These are phyloP conservation scores for Carex arenaria DNA, from an alignment of 202 grass and related monocot genomes.

Conservation along the genomic window DNA sequence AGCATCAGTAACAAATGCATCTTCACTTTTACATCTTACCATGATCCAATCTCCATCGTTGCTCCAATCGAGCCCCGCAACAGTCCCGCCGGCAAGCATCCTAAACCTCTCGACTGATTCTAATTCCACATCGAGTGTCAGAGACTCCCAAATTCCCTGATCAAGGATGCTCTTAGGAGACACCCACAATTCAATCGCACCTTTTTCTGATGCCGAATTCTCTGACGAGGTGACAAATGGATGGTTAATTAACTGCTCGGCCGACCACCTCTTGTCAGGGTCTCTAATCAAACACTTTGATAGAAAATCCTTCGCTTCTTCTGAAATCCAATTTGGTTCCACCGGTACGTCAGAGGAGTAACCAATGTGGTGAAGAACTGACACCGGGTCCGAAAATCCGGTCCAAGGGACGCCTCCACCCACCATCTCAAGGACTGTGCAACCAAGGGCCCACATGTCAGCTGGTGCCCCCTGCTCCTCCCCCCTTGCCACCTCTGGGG, in stretches of 20 bases:
- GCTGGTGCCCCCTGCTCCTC: constrained; percentile 32
- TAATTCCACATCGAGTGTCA: neutral
- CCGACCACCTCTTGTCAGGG: constrained; percentile 43
- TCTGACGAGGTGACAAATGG: constrained; percentile 22
- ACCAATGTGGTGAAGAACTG: constrained; percentile 27
- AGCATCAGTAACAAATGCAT: constrained; percentile 18
- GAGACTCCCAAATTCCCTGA: constrained; percentile 35
- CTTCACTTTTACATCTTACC: constrained; percentile 18
- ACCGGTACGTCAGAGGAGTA: constrained; percentile 20
- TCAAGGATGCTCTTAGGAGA: constrained; percentile 67
- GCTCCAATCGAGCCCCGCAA: constrained; percentile 30
- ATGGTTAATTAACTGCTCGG: constrained; percentile 45
- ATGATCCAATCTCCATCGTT: constrained; percentile 36
- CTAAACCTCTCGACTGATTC: constrained; percentile 28
- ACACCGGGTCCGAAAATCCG: constrained; percentile 15
- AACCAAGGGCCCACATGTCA: constrained; percentile 47
- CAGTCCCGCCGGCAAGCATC: neutral
- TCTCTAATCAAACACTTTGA: constrained; percentile 39
- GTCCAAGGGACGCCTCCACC: constrained; percentile 28
- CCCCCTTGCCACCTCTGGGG: constrained; percentile 43
- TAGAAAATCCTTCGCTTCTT: constrained; percentile 60
- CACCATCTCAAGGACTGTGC: constrained; percentile 41
- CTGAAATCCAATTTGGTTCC: constrained; percentile 35
- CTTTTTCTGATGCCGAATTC: neutral
- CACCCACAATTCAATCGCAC: neutral